These are phyloP conservation scores for Penicillium flavigenum DNA, from an alignment of 495 filamentous ascomycete genomes.

Conservation along the genomic window DNA sequence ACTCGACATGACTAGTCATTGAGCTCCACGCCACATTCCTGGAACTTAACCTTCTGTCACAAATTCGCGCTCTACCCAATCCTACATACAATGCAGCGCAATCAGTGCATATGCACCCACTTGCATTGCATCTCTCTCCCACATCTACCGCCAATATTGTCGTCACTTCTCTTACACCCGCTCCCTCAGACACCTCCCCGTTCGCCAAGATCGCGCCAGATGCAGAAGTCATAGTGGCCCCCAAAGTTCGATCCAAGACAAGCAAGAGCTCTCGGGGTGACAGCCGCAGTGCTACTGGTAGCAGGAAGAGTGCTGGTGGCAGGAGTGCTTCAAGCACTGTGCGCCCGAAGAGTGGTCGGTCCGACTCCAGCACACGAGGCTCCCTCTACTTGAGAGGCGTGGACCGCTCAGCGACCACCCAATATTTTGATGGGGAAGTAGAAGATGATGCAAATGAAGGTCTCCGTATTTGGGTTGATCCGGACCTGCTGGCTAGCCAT, in stretches of 20 bases:
- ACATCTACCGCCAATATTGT: constrained; percentile 93
- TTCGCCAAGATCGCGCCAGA: constrained; percentile 93
- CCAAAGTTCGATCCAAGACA: constrained; percentile 70
- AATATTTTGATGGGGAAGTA: constrained; percentile 69
- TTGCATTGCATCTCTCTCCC: constrained; percentile 89
- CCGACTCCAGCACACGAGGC: constrained; percentile 58
- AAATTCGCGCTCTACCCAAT: constrained; percentile 90
- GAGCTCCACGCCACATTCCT: constrained; percentile 93
- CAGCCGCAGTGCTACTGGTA: constrained; percentile 69
- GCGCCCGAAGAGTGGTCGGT: constrained; percentile 55
- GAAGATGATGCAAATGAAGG: constrained; percentile 54
- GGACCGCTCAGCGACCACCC: constrained; percentile 60
- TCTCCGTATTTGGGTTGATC: constrained; percentile 79
- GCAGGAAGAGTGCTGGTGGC: constrained; percentile 67
- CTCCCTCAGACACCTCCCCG: constrained; percentile 63
- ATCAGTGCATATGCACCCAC: constrained; percentile 62
- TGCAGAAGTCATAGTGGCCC: constrained; percentile 94
- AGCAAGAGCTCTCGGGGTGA: constrained; percentile 54
- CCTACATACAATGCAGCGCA: constrained; percentile 59
- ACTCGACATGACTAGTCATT: constrained; percentile 60
- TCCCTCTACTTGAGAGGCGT: constrained; percentile 76
- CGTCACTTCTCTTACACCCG: constrained; percentile 72
- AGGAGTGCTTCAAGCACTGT: constrained; percentile 70
- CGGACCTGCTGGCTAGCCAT: constrained; percentile 64
- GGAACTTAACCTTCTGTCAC: constrained; percentile 87